Evolutionary conservation across 2,329 filamentous ascomycete species (phyloP).

Genomic region (Blastomyces silverae): DNA sequence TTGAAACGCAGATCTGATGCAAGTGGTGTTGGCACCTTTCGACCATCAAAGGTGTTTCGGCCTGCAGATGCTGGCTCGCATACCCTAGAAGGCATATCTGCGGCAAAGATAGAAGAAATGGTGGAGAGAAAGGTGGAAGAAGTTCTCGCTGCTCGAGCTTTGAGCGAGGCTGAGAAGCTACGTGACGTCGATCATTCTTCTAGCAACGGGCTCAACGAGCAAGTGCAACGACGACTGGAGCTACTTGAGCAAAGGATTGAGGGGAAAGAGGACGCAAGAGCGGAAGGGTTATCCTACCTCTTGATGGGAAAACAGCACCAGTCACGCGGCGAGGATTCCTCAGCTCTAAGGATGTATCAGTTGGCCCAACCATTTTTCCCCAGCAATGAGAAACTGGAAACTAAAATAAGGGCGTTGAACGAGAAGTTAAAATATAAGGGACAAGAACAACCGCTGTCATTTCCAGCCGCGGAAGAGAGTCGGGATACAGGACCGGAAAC

Average conservation of each 20-base stretch:
- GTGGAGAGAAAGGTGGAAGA: slow-evolving; percentile 89
- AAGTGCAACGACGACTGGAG: slow-evolving; percentile 73
- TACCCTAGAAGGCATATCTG: slow-evolving; percentile 46
- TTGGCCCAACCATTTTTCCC: slow-evolving; percentile 79
- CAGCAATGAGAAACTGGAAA: slow-evolving; percentile 65
- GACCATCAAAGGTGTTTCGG: slow-evolving; percentile 47
- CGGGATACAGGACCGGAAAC: slow-evolving; percentile 28
- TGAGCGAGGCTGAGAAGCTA: slow-evolving; percentile 49
- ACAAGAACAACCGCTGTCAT: background rate
- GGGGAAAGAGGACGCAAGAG: slow-evolving; percentile 64
- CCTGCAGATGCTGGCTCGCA: slow-evolving; percentile 26
- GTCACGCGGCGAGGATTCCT: slow-evolving; percentile 69
- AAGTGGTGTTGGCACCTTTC: slow-evolving; percentile 26
- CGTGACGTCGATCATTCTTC: slow-evolving; percentile 11
- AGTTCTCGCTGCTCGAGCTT: slow-evolving; percentile 69
- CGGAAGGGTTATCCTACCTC: slow-evolving; percentile 76
- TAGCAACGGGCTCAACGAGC: slow-evolving; percentile 58
- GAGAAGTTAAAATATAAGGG: slow-evolving; percentile 41
- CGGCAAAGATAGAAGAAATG: slow-evolving; percentile 77
- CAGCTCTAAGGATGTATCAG: slow-evolving; percentile 78
- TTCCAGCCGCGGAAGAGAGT: slow-evolving; percentile 27
- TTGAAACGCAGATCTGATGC: slow-evolving; percentile 35
- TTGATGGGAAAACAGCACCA: slow-evolving; percentile 91
- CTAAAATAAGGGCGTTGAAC: slow-evolving; percentile 51
- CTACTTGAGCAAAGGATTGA: slow-evolving; percentile 82